A percentile compares a stretch with the other conserved stretches of the same genome.
These are phyloP conservation scores for Cryphonectria carpinicola DNA, from an alignment of 2,329 filamentous ascomycete genomes.

Conservation along the genomic window DNA sequence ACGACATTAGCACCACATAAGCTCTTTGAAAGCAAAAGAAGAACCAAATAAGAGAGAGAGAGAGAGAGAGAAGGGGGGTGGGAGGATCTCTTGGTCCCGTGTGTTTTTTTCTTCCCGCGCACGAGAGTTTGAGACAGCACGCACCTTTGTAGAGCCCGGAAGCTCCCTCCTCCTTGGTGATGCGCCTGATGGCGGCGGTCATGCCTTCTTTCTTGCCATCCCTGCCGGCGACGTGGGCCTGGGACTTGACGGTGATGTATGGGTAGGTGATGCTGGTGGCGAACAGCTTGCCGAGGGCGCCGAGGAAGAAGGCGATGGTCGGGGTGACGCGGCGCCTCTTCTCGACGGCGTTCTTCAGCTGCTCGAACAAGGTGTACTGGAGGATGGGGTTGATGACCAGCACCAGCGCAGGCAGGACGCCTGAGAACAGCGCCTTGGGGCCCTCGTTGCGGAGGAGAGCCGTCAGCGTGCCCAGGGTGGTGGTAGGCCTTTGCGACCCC, in stretches of 20 bases:
- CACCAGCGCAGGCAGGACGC: constrained; percentile 89
- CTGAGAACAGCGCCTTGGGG: constrained; percentile 81
- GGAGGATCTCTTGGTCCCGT: neutral
- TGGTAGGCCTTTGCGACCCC: constrained; percentile 60
- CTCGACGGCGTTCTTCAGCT: constrained; percentile 91
- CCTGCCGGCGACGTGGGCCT: constrained; percentile 84
- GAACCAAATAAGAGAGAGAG: neutral
- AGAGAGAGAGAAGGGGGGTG: too few species aligned
- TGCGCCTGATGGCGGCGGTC: constrained; percentile 74
- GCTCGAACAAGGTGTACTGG: constrained; percentile 98
- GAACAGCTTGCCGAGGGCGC: constrained; percentile 90
- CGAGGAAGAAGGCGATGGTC: constrained; percentile 85
- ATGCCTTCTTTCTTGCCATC: constrained; percentile 80
- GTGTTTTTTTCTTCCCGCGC: too few species aligned
- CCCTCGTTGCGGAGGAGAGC: constrained; percentile 84
- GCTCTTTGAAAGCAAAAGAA: neutral
- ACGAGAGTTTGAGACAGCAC: constrained; percentile 35
- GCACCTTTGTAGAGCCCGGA: constrained; percentile 88
- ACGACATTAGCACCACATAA: neutral
- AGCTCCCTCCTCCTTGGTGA: constrained; percentile 89
- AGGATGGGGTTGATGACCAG: constrained; percentile 98
- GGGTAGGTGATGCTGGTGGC: constrained; percentile 95
- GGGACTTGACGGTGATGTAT: constrained; percentile 98
- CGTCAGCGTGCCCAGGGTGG: constrained; percentile 82
- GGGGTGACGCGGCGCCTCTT: constrained; percentile 70